Percentiles rank a stretch among this genome's conserved stretches.
Evolutionary conservation across 352 stramenopile species (phyloP).

Genomic region (Stramenopiles sp.): DNA sequence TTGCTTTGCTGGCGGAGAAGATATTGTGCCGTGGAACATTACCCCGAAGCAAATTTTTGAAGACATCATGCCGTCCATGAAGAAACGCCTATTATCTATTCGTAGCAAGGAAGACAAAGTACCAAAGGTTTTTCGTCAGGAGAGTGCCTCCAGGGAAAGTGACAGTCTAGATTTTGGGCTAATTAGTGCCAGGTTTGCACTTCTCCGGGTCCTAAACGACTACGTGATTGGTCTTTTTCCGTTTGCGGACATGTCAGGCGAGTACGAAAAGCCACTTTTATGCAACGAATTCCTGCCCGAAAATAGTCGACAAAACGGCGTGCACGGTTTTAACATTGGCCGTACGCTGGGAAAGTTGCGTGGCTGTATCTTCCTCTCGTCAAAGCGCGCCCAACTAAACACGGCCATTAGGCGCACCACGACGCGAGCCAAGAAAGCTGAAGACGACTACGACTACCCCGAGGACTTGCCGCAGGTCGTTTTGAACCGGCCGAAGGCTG

Average conservation of each 20-base stretch:
- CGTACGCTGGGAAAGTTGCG: constrained; percentile 33
- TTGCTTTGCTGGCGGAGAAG: background rate
- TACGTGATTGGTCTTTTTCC: constrained; percentile 38
- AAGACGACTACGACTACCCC: constrained; percentile 74
- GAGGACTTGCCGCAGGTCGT: constrained; percentile 54
- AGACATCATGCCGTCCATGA: constrained; percentile 23
- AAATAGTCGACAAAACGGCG: background rate
- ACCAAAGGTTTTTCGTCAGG: background rate
- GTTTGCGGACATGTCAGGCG: constrained; percentile 41
- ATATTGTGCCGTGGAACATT: constrained; percentile 2
- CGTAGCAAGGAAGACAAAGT: background rate
- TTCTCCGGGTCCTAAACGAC: constrained; percentile 48
- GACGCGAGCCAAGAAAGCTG: constrained; percentile 43
- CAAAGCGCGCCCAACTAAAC: constrained; percentile 52
- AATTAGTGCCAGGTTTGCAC: constrained; percentile 29
- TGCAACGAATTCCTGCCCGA: background rate
- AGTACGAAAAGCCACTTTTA: background rate
- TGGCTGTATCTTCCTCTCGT: constrained; percentile 40
- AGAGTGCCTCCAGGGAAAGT: background rate
- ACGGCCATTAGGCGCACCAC: constrained; percentile 44
- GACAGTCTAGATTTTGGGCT: background rate
- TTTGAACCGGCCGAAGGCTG: constrained; percentile 57
- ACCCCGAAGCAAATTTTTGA: constrained; percentile 12
- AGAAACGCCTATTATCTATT: constrained; percentile 19
- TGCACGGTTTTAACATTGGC: too few relatives aligned